A percentile compares a stretch with the other conserved stretches of the same genome.
phyloP scores from a whole-genome alignment of 164 flowering plant genomes.

The Magnolia kwangsiensis region DNA sequence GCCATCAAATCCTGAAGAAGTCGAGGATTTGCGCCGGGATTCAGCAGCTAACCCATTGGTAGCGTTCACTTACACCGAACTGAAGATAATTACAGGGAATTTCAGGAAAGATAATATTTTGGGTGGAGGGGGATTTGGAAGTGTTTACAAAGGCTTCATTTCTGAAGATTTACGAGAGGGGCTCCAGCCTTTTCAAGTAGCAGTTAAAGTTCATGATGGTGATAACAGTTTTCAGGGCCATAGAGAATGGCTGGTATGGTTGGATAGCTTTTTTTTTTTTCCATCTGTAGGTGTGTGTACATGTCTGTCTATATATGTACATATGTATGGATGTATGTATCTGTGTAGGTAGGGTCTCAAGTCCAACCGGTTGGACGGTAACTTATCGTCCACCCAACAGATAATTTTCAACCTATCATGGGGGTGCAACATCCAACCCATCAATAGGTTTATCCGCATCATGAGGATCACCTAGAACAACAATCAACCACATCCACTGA shows the following conservation, averaged over 20 bases:
- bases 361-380: no score
- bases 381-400: no score
- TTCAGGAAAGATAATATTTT: slow-evolving; percentile 71
- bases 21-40: slow-evolving; percentile 74
- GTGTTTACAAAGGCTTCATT: slow-evolving; percentile 82
- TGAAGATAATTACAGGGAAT: slow-evolving; percentile 65
- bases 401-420: no score
- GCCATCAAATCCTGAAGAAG: slow-evolving; percentile 91
- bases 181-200: slow-evolving; percentile 57
- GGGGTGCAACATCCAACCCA: no score
- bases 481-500: no score
- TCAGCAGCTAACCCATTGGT: slow-evolving; percentile 70
- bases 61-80: slow-evolving; percentile 64
- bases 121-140: slow-evolving; percentile 98
- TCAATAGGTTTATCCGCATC: no score
- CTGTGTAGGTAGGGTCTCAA: no score
- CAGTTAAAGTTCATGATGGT: slow-evolving; percentile 98
- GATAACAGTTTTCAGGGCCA: slow-evolving; percentile 92
- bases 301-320: no score
- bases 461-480: no score
- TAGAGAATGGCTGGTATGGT: slow-evolving; percentile 93
- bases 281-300: background rate
- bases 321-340: no score
- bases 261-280: background rate
- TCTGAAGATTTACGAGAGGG: slow-evolving; percentile 56